phyloP scores from a whole-genome alignment of 345 rosid genomes.

The Raphanus raphanistrum region DNA sequence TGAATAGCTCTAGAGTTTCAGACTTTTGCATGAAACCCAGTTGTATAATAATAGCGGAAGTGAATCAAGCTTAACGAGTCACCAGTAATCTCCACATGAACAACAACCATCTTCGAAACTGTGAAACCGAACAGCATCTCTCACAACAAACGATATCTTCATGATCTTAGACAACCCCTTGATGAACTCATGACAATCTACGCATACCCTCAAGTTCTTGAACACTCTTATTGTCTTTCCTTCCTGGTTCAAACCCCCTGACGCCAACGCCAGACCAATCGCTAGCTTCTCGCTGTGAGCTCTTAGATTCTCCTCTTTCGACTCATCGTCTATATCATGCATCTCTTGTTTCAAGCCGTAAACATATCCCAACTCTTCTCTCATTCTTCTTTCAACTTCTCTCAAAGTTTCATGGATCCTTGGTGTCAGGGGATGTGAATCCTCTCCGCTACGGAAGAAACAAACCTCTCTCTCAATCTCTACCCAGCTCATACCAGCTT shows the following conservation, averaged over 20 bases:
- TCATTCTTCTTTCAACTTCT: conserved; percentile 71
- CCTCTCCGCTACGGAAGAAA: conserved; percentile 62
- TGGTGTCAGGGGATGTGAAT: conserved; percentile 52
- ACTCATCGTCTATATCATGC: conserved; percentile 79
- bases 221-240: conserved; percentile 59
- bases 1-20: background rate
- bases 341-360: conserved; percentile 51
- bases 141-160: conserved; percentile 52
- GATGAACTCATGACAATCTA: conserved; percentile 81
- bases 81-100: conserved; percentile 77
- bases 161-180: conserved; percentile 65
- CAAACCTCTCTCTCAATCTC: conserved; percentile 66
- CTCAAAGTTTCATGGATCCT: conserved; percentile 53
- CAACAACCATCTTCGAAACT: conserved; percentile 65
- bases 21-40: background rate
- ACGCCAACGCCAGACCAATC: conserved; percentile 68
- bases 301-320: conserved; percentile 70
- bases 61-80: conserved; percentile 11
- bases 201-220: conserved; percentile 83
- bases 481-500: conserved; percentile 84
- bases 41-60: background rate
- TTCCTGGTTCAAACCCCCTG: conserved; percentile 42
- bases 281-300: conserved; percentile 88
- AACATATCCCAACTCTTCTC: conserved; percentile 62
- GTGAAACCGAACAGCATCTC: conserved; percentile 88